Conservation (phyloP, 768 basidiomycete species). For the Naganishia onofrii region DNA sequence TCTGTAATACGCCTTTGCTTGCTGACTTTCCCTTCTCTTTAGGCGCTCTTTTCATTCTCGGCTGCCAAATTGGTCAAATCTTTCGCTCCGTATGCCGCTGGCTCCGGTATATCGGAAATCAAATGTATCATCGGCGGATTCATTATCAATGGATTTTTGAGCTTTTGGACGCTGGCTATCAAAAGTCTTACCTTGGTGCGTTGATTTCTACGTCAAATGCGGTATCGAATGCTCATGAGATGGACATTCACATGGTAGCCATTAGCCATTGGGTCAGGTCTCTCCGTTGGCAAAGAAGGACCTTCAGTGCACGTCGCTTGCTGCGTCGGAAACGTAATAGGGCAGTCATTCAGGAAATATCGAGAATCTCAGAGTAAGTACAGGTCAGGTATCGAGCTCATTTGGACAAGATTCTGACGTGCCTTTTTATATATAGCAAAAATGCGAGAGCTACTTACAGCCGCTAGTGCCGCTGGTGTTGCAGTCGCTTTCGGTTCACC, state of each 20-base stretch:
- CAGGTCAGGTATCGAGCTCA: no score
- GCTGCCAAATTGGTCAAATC: conserved; percentile 84
- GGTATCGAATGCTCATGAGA: background rate
- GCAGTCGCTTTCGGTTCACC: conserved; percentile 98
- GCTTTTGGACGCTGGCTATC: conserved; percentile 82
- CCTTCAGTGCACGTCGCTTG: conserved; percentile 97
- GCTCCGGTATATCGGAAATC: conserved; percentile 97
- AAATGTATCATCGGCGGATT: conserved; percentile 97
- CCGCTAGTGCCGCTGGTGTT: conserved; percentile 94
- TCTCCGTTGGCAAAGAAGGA: conserved; percentile 97
- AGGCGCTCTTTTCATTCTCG: conserved; percentile 79
- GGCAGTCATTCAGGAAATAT: conserved; percentile 75
- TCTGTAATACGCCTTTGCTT: background rate
- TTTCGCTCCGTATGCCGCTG: conserved; percentile 91
- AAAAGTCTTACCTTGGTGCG: conserved; percentile 89
- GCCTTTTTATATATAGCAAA: conserved; percentile 47
- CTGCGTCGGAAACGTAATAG: conserved; percentile 86
- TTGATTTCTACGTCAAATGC: conserved; percentile 18
- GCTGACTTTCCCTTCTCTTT: conserved; percentile 24
- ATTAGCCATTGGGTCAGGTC: conserved; percentile 89
- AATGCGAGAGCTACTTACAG: conserved; percentile 83
- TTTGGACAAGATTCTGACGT: no score
- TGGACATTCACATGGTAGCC: conserved; percentile 60
- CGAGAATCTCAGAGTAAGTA: conserved; percentile 77
- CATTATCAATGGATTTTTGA: conserved; percentile 91